Evolutionary conservation across 2,329 filamentous ascomycete genomes (phyloP).

Genomic region (Neonectria ditissima): DNA sequence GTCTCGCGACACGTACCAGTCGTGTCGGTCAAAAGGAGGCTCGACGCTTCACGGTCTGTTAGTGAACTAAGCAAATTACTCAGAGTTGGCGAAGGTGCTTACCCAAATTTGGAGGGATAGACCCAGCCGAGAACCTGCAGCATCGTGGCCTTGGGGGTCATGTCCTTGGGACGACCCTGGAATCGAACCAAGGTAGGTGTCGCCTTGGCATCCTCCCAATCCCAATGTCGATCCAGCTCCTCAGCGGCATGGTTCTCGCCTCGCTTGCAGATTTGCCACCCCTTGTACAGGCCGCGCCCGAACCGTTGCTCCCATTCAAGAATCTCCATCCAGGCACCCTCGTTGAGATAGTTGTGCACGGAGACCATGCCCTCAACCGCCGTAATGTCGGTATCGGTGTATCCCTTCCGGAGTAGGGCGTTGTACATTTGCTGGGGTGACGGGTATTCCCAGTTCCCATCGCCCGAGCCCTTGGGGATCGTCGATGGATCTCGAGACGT

Average conservation of each 20-base stretch:
- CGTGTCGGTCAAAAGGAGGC: conserved; percentile 94
- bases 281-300: conserved; percentile 75
- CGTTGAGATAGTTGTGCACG: conserved; percentile 97
- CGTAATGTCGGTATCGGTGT: conserved; percentile 92
- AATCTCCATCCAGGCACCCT: conserved; percentile 97
- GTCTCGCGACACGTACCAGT: conserved; percentile 91
- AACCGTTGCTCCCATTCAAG: conserved; percentile 94
- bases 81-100: conserved; percentile 49
- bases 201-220: conserved; percentile 64
- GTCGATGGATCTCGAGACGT: conserved; percentile 86
- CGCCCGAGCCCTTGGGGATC: conserved; percentile 86
- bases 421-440: conserved; percentile 99
- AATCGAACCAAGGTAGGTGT: conserved; percentile 86
- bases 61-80: conserved; percentile 24
- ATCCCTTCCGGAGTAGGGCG: conserved; percentile 93
- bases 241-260: conserved; percentile 73
- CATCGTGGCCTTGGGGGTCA: conserved; percentile 92
- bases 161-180: conserved; percentile 87
- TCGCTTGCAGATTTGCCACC: conserved; percentile 78
- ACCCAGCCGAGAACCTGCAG: conserved; percentile 82
- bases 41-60: conserved; percentile 68
- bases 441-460: conserved; percentile 95
- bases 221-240: conserved; percentile 62
- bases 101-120: conserved; percentile 85
- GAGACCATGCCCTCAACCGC: conserved; percentile 97